Conservation (phyloP, 345 rosid species). For the Ceriops zippeliana region DNA sequence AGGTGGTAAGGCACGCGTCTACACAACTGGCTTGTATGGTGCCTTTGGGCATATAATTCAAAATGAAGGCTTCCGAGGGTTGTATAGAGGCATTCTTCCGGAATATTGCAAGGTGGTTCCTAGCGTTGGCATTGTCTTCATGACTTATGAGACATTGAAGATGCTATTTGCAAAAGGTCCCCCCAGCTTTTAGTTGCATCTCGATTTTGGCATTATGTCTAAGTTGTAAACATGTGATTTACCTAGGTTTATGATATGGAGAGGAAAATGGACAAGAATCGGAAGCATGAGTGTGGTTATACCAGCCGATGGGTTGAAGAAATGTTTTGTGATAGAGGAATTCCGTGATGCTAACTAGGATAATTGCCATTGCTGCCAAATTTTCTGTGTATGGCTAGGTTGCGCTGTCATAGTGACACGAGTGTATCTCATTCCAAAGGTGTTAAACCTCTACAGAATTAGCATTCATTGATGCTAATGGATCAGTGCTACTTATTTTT, state of each 20-base stretch:
- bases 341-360: neutral
- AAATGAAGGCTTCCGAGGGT: conserved; percentile 67
- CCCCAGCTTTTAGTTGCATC: conserved; percentile 1
- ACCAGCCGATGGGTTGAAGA: neutral
- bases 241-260: neutral
- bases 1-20: conserved; percentile 70
- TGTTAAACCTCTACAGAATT: neutral
- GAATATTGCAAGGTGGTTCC: conserved; percentile 96
- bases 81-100: conserved; percentile 87
- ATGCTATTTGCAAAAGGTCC: conserved; percentile 27
- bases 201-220: neutral
- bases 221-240: neutral
- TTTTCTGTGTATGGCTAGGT: neutral
- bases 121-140: conserved; percentile 88
- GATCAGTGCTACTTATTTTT: neutral
- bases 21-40: conserved; percentile 67
- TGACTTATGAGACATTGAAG: conserved; percentile 88
- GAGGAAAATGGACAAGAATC: neutral
- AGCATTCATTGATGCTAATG: neutral
- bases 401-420: neutral
- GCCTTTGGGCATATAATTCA: conserved; percentile 56
- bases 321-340: neutral
- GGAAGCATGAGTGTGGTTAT: neutral
- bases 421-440: neutral
- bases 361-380: neutral